Percentiles rank a stretch among this genome's conserved stretches.
Evolutionary conservation across 2,329 filamentous ascomycete genomes (phyloP).

Genomic region (Clarireedia hainanense): DNA sequence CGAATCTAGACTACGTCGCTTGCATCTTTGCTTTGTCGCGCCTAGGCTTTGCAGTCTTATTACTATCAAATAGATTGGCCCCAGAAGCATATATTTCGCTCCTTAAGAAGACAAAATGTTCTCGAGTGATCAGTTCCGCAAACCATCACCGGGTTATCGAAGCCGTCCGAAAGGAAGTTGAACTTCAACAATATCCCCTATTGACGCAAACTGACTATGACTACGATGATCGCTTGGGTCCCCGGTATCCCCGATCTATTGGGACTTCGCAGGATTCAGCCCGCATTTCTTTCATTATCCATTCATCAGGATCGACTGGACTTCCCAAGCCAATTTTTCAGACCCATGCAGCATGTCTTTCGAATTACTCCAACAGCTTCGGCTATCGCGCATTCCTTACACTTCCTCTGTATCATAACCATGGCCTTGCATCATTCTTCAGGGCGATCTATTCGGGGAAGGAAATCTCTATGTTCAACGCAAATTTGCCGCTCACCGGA

Average conservation of each 20-base stretch:
- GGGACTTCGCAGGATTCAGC: slow-evolving; percentile 7
- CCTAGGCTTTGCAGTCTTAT: slow-evolving; percentile 44
- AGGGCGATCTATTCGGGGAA: slow-evolving; percentile 44
- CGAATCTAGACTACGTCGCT: slow-evolving; percentile 42
- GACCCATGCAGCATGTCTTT: slow-evolving; percentile 32
- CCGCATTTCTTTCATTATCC: slow-evolving; percentile 25
- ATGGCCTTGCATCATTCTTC: slow-evolving; percentile 48
- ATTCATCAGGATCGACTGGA: slow-evolving; percentile 43
- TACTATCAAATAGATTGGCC: slow-evolving; percentile 47
- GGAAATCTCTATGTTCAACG: slow-evolving; percentile 45
- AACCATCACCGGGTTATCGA: slow-evolving; percentile 10
- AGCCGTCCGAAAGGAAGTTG: slow-evolving; percentile 11
- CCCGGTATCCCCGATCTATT: slow-evolving; percentile 9
- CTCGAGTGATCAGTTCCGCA: slow-evolving; percentile 1
- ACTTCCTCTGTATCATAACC: slow-evolving; percentile 51
- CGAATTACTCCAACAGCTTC: slow-evolving; percentile 28
- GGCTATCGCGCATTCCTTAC: slow-evolving; percentile 38
- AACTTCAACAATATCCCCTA: slow-evolving; percentile 19
- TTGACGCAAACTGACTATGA: slow-evolving; percentile 13
- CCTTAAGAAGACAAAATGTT: slow-evolving; percentile 33
- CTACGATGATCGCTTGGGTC: slow-evolving; percentile 1
- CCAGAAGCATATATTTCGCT: slow-evolving; percentile 42
- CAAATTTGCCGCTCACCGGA: slow-evolving; percentile 45
- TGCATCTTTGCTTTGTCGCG: slow-evolving; percentile 44
- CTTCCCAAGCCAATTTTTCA: slow-evolving; percentile 52